phyloP scores from a whole-genome alignment of 2,329 filamentous ascomycete species.

The Aspergillus arachidicola region DNA sequence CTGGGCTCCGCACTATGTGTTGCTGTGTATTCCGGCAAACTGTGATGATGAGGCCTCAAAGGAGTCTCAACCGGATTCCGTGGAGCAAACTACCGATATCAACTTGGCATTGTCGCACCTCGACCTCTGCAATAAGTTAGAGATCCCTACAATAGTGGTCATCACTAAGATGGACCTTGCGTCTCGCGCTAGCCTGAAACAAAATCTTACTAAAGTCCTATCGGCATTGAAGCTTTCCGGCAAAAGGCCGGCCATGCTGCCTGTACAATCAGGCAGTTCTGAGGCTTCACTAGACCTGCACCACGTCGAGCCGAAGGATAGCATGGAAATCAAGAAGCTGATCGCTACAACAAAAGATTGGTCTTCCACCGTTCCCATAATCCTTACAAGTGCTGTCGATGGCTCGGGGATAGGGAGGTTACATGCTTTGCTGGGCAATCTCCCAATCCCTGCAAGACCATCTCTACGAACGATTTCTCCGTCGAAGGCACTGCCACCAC shows the following conservation, averaged over 20 bases:
- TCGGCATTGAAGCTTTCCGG: conserved; percentile 76
- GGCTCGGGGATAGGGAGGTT: conserved; percentile 79
- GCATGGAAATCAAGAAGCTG: conserved; percentile 59
- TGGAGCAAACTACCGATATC: conserved; percentile 53
- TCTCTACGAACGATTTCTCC: conserved; percentile 25
- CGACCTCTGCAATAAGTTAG: conserved; percentile 78
- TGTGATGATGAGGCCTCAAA: conserved; percentile 55
- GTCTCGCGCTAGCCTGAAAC: conserved; percentile 69
- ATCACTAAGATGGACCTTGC: conserved; percentile 92
- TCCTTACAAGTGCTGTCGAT: conserved; percentile 84
- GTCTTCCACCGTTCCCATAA: conserved; percentile 71
- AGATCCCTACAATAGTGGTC: conserved; percentile 75
- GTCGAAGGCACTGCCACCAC: conserved; percentile 12
- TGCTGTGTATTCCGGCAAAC: conserved; percentile 84
- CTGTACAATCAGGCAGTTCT: conserved; percentile 46
- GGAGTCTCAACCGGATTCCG: conserved; percentile 19
- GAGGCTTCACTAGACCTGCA: conserved; percentile 58
- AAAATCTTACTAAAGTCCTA: conserved; percentile 72
- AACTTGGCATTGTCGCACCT: conserved; percentile 80
- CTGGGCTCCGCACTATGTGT: conserved; percentile 92
- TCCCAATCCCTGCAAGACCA: conserved; percentile 66
- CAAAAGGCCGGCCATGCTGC: conserved; percentile 72
- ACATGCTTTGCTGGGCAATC: conserved; percentile 75
- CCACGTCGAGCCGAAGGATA: conserved; percentile 59
- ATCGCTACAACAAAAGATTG: conserved; percentile 46